Percentiles rank a stretch among this genome's conserved stretches.
Evolutionary conservation across 441 rosid species (phyloP).

Genomic region (Corymbia calophylla): DNA sequence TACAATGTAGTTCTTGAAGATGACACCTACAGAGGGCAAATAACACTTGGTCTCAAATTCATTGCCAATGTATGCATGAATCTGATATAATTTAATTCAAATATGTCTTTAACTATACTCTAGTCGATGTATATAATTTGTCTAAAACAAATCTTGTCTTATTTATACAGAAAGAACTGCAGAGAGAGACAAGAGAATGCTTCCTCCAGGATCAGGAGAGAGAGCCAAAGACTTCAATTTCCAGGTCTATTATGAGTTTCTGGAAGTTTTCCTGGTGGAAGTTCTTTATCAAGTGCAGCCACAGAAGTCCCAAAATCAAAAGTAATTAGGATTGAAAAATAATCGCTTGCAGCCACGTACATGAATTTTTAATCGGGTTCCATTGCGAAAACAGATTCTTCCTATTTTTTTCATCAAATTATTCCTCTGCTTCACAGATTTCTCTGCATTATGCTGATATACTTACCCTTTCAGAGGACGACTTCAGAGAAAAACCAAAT

Average conservation of each 20-base stretch:
- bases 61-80: conserved; percentile 18
- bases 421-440: background rate
- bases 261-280: conserved; percentile 33
- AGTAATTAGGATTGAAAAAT: background rate
- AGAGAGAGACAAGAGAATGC: background rate
- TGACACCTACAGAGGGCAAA: conserved; percentile 54
- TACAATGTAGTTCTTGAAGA: conserved; percentile 75
- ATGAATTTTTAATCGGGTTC: background rate
- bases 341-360: background rate
- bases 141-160: background rate
- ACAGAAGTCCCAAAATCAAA: background rate
- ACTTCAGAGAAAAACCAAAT: background rate
- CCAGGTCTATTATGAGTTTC: conserved; percentile 15
- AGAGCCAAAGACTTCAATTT: conserved; percentile 5
- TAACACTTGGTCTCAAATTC: conserved; percentile 65
- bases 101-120: background rate
- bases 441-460: background rate
- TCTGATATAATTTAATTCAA: background rate
- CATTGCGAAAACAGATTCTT: background rate
- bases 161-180: conserved; percentile 23
- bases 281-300: background rate
- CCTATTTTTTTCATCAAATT: background rate
- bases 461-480: background rate
- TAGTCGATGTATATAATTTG: background rate
- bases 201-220: background rate